phyloP scores from a whole-genome alignment of 371 early-diverging fungal genomes.

The Lichtheimia ramosa region DNA sequence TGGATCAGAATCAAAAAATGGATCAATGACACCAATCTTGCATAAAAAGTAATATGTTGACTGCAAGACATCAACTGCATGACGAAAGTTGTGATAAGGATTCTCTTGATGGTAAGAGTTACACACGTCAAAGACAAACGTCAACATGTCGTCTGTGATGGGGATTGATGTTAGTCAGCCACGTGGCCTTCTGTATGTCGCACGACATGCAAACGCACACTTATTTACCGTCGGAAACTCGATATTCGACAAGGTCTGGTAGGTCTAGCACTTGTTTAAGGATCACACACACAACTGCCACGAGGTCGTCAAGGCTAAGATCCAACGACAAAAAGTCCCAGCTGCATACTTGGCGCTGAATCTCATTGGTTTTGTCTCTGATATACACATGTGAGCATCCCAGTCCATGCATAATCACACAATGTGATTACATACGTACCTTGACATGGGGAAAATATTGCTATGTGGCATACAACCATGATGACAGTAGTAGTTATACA shows the following conservation, averaged over 20 bases:
- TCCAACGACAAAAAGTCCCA: slow-evolving; percentile 68
- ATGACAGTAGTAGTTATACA: slow-evolving; percentile 20
- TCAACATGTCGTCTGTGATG: slow-evolving; percentile 55
- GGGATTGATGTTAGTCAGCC: neutral
- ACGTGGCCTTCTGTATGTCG: neutral
- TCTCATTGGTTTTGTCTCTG: slow-evolving; percentile 34
- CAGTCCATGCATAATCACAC: neutral
- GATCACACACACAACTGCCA: slow-evolving; percentile 60
- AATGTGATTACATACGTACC: slow-evolving; percentile 8
- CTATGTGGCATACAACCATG: slow-evolving; percentile 7
- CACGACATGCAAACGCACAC: neutral
- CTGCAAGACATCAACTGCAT: slow-evolving; percentile 87
- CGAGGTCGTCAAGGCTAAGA: slow-evolving; percentile 51
- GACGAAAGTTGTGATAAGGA: slow-evolving; percentile 87
- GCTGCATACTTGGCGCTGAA: slow-evolving; percentile 46
- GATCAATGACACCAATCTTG: slow-evolving; percentile 55
- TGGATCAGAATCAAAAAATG: neutral
- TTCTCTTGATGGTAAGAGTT: slow-evolving; percentile 75
- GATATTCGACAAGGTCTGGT: slow-evolving; percentile 57
- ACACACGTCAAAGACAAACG: slow-evolving; percentile 64
- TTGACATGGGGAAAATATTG: slow-evolving; percentile 11
- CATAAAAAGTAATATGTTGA: slow-evolving; percentile 78
- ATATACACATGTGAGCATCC: neutral
- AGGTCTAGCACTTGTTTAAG: slow-evolving; percentile 58
- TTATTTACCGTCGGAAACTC: slow-evolving; percentile 53